Conservation (phyloP, 2,329 filamentous ascomycete genomes). For the Aspergillus felis region DNA sequence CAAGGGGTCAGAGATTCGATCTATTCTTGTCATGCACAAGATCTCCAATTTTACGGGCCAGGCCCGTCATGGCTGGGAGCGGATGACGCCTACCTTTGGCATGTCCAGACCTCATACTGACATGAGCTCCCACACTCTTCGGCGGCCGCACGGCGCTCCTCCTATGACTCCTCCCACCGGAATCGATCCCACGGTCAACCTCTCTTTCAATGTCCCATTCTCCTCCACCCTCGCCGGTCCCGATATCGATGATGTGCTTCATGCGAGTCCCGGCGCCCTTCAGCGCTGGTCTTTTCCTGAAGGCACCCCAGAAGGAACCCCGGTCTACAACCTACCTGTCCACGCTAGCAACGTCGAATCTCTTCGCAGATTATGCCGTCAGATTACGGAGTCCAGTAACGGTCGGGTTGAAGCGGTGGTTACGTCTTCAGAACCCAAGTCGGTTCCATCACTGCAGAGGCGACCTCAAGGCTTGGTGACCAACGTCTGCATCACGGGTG, state of each 20-base stretch:
- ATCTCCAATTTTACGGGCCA: constrained; percentile 64
- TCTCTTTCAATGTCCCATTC: constrained; percentile 97
- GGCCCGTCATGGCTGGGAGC: constrained; percentile 65
- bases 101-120: constrained; percentile 59
- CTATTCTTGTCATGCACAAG: constrained; percentile 55
- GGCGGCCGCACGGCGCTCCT: constrained; percentile 49
- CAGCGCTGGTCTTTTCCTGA: constrained; percentile 91
- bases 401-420: constrained; percentile 80
- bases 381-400: constrained; percentile 66
- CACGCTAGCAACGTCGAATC: constrained; percentile 82
- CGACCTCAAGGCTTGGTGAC: constrained; percentile 62
- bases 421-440: constrained; percentile 74
- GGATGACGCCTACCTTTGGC: constrained; percentile 63
- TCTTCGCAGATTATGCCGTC: constrained; percentile 73
- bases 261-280: constrained; percentile 82
- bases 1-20: constrained; percentile 34
- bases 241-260: constrained; percentile 89
- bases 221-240: constrained; percentile 87
- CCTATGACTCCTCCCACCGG: constrained; percentile 64
- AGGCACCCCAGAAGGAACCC: constrained; percentile 76
- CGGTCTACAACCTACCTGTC: constrained; percentile 85
- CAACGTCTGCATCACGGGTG: constrained; percentile 86
- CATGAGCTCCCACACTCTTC: constrained; percentile 51
- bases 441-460: constrained; percentile 47
- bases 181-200: constrained; percentile 75